These are phyloP conservation scores for Neolentinus lepideus DNA, from an alignment of 1,284 basidiomycete genomes.

Conservation along the genomic window DNA sequence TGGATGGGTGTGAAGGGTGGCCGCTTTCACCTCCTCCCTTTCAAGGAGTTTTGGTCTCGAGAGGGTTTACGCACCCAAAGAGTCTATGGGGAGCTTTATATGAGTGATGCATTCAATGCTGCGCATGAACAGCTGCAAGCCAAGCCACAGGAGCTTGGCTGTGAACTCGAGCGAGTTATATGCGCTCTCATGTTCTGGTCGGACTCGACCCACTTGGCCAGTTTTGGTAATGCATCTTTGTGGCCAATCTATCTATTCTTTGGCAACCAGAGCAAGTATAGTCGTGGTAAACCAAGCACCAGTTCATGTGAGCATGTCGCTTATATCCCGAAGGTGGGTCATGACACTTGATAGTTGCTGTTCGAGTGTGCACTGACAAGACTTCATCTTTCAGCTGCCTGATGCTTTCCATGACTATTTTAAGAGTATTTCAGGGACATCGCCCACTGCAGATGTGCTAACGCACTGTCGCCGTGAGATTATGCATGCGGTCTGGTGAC, in stretches of 20 bases:
- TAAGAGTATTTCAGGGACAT: too few species aligned
- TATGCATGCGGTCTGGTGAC: conserved; percentile 10
- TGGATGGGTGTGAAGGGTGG: conserved; percentile 2
- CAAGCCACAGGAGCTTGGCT: conserved; percentile 9
- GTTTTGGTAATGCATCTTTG: conserved; percentile 12
- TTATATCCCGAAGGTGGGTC: conserved; percentile 21
- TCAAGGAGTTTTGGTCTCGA: conserved; percentile 7
- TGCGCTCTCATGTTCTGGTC: conserved; percentile 16
- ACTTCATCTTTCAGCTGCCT: conserved; percentile 6
- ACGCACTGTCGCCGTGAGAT: conserved; percentile 13
- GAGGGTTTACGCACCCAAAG: conserved; percentile 8
- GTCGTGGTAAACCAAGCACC: conserved; percentile 13
- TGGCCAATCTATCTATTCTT: conserved; percentile 18
- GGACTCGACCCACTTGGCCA: conserved; percentile 15
- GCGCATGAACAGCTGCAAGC: conserved; percentile 18
- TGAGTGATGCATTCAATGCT: conserved; percentile 19
- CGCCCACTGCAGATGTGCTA: background rate
- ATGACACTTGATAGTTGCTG: background rate
- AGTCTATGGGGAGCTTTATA: conserved; percentile 25
- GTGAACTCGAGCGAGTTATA: conserved; percentile 13
- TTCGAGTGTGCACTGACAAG: background rate
- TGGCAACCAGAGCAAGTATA: conserved; percentile 22
- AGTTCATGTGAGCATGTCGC: conserved; percentile 20
- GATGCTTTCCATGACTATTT: conserved; percentile 10
- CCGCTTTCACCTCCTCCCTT: conserved; percentile 8